These are phyloP conservation scores for Hemileccinum impolitum DNA, from an alignment of 768 basidiomycete species.

Conservation along the genomic window DNA sequence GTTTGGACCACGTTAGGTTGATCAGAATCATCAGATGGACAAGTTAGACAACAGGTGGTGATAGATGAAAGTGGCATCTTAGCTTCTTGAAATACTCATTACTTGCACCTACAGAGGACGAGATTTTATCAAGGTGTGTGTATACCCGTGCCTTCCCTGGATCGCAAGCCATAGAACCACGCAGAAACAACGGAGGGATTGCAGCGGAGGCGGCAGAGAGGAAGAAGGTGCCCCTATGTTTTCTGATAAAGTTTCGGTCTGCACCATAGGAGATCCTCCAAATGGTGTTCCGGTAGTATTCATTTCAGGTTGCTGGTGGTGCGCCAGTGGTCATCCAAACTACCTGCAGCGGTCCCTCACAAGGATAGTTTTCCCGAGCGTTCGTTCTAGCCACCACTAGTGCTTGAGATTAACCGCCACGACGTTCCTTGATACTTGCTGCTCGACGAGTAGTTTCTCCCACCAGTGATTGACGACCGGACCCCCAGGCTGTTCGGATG, in stretches of 20 bases:
- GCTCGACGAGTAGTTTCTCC: too few species aligned
- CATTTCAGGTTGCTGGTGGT: conserved; percentile 1
- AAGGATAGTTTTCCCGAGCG: too few species aligned
- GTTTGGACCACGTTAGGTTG: background rate
- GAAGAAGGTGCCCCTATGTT: background rate
- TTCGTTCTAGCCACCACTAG: too few species aligned
- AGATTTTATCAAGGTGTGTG: too few species aligned
- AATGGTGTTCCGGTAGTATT: background rate
- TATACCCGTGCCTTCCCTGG: background rate
- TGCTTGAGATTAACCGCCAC: too few species aligned
- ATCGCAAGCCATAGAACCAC: background rate
- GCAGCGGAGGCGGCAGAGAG: background rate
- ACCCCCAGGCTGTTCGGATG: background rate
- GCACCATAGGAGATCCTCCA: background rate
- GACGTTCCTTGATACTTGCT: too few species aligned
- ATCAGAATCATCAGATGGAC: too few species aligned
- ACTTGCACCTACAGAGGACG: too few species aligned
- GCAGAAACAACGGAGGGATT: background rate
- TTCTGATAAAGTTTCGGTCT: background rate
- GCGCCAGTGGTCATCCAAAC: too few species aligned
- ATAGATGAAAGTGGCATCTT: background rate
- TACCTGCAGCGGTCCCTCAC: too few species aligned
- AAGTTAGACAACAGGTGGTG: background rate
- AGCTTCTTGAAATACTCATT: background rate
- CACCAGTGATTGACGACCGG: too few species aligned